Base-by-base conservation (phyloP, 2,329 filamentous ascomycete species). In the Orbilia blumenaviensis region DNA sequence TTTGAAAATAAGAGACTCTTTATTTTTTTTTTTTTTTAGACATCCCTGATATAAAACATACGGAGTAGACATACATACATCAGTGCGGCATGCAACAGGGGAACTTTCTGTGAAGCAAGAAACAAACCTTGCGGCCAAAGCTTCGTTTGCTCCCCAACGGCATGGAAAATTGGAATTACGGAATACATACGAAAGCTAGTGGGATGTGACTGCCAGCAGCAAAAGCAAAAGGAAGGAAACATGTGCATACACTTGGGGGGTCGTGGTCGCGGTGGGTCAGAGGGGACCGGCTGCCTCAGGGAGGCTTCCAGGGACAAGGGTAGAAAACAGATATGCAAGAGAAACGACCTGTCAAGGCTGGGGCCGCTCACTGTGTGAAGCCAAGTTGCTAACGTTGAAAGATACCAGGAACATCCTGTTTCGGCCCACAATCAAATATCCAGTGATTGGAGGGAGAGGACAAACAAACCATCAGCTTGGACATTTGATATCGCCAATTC, bases 401-500 rank as follows among this genome's bases (percentile, higher is more conserved):
- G 42, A 25, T 46, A 60, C 63, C 63, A 75, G 71, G 63, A 67
- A 62, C 36, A 75, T 75, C 71, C 71, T 75, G 71, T 68, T 29
- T 32, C 21, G 48, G 38, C 56, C 46, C 41, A 56, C 63, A 52
- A n/a, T 46, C 61, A 64, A 73, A 61, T 42, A 50, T 46, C 50
- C 46, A 48, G 23, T 66, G 62, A 68, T 50, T 61, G 52, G 64
- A 52, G 52, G 27, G 21, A 62, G n/a, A 62, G 50, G 21, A 10
- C 29, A 23, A 14, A 54, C 48, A 54, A 32, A 32, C 10, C n/a
- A 64, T 54, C 62, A 46, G 62, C 62, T 67, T 75, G 56, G 71
- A 32, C 50, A 63, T 54, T 36, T 56, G 36, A 52, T 56, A 63
- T 48, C 36, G 21, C 41, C 36, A 67, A 58, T 44, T 58, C 42